phyloP scores from a whole-genome alignment of 352 stramenopile genomes.

The Phytopythium delawarense region DNA sequence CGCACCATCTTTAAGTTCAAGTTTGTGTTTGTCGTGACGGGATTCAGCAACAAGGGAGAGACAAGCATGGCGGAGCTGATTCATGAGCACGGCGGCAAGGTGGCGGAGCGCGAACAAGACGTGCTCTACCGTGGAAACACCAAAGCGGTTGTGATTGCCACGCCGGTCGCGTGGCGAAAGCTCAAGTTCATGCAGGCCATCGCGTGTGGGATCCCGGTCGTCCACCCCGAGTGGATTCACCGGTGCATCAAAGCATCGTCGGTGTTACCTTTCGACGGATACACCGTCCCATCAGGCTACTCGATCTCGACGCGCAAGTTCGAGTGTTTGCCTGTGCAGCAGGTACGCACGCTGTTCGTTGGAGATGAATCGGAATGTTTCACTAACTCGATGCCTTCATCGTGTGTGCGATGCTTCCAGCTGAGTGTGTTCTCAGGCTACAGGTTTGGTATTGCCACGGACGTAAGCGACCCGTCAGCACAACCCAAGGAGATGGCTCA shows the following conservation, averaged over 20 bases:
- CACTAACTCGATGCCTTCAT: conserved; percentile 2
- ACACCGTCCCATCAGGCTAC: conserved; percentile 63
- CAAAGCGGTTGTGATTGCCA: conserved; percentile 73
- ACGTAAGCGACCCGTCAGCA: conserved; percentile 28
- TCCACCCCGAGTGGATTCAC: conserved; percentile 80
- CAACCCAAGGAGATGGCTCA: conserved; percentile 34
- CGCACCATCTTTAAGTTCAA: conserved; percentile 70
- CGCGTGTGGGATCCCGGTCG: conserved; percentile 73
- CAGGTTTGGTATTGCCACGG: conserved; percentile 59
- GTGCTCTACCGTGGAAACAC: conserved; percentile 37
- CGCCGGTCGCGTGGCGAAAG: conserved; percentile 67
- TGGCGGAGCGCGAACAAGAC: conserved; percentile 44
- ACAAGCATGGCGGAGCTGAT: conserved; percentile 51
- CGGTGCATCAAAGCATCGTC: conserved; percentile 44
- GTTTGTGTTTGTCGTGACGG: conserved; percentile 74
- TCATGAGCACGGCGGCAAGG: conserved; percentile 59
- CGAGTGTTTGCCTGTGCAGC: conserved; percentile 36
- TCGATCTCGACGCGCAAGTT: conserved; percentile 61
- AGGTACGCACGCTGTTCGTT: conserved; percentile 15
- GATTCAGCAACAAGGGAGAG: conserved; percentile 52
- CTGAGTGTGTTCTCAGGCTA: conserved; percentile 57
- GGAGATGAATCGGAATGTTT: not conserved
- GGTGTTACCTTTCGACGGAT: conserved; percentile 65
- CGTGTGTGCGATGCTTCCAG: conserved; percentile 16
- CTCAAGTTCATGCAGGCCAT: conserved; percentile 80